These are phyloP conservation scores for Ustilago vetiveriae DNA, from an alignment of 1,284 basidiomycete genomes.

Conservation along the genomic window DNA sequence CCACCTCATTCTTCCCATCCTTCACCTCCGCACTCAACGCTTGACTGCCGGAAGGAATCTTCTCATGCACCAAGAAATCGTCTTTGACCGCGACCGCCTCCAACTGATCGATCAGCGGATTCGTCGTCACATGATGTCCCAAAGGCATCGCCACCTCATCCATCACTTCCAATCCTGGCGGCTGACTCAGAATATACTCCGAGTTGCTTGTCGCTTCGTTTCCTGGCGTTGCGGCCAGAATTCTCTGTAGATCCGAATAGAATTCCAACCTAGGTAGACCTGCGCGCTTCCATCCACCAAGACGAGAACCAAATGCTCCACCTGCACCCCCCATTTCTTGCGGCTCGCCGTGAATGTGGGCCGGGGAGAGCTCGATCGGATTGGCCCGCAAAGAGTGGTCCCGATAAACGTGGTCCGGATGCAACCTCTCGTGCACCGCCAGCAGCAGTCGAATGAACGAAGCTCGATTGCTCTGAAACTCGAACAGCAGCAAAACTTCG, in stretches of 20 bases:
- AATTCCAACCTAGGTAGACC: conserved; percentile 47
- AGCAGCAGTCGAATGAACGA: conserved; percentile 46
- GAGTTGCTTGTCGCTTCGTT: conserved; percentile 35
- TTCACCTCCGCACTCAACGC: not conserved
- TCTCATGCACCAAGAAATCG: conserved; percentile 22
- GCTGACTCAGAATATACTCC: conserved; percentile 23
- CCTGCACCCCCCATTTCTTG: conserved; percentile 33
- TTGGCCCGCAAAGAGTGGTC: conserved; percentile 33
- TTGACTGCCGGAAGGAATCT: conserved; percentile 12
- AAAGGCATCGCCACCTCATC: conserved; percentile 38
- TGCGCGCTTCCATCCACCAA: conserved; percentile 39
- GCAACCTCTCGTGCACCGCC: conserved; percentile 45
- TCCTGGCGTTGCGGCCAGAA: conserved; percentile 32
- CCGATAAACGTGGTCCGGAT: conserved; percentile 46
- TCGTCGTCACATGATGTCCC: conserved; percentile 20
- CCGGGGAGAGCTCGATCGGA: conserved; percentile 41
- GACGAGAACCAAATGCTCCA: conserved; percentile 35
- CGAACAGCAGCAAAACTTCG: conserved; percentile 50
- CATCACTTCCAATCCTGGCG: conserved; percentile 7
- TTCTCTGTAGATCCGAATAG: conserved; percentile 40
- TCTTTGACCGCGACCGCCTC: conserved; percentile 33
- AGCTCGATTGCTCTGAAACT: conserved; percentile 54
- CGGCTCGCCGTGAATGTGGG: conserved; percentile 36
- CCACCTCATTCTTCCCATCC: not conserved
- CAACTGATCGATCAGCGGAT: conserved; percentile 27